Conservation (phyloP, 495 filamentous ascomycete species). For the Hypoxylon crocopeplum region DNA sequence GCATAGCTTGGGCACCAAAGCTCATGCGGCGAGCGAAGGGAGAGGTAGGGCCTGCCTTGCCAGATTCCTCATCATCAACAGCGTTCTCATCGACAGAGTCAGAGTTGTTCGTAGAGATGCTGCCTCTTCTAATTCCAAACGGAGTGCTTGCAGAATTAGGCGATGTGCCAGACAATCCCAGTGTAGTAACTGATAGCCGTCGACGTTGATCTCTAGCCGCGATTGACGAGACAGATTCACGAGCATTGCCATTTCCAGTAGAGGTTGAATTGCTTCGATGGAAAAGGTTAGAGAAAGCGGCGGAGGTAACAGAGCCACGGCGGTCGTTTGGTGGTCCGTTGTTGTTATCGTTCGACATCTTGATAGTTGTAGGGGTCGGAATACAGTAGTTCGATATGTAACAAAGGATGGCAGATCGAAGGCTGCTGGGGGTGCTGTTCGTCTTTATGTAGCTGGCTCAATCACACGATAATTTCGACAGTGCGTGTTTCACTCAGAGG, state of each 20-base stretch:
- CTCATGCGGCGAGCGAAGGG: slow-evolving; percentile 88
- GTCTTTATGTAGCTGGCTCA: slow-evolving; percentile 16
- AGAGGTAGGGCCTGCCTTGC: slow-evolving; percentile 63
- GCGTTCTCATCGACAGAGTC: slow-evolving; percentile 85
- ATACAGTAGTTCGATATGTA: not conserved
- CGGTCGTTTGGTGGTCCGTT: slow-evolving; percentile 52
- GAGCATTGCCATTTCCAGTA: slow-evolving; percentile 51
- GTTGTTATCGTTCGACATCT: slow-evolving; percentile 44
- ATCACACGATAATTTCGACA: slow-evolving; percentile 21
- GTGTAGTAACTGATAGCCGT: slow-evolving; percentile 84
- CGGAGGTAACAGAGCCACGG: slow-evolving; percentile 62
- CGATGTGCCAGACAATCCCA: slow-evolving; percentile 81
- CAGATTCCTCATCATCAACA: slow-evolving; percentile 77
- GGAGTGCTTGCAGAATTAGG: slow-evolving; percentile 67
- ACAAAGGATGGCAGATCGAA: not conserved
- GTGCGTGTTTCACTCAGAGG: slow-evolving; percentile 17
- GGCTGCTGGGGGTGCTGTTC: not conserved
- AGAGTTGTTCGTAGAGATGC: slow-evolving; percentile 75
- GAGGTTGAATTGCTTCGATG: slow-evolving; percentile 55
- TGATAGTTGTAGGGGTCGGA: slow-evolving; percentile 3
- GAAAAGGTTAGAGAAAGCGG: slow-evolving; percentile 63
- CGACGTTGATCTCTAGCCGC: slow-evolving; percentile 77
- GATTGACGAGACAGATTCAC: slow-evolving; percentile 70
- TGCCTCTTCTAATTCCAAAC: slow-evolving; percentile 69
- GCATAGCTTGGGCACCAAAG: slow-evolving; percentile 86